Conservation (phyloP, 2,329 filamentous ascomycete species). For the Pseudocercospora cruenta region DNA sequence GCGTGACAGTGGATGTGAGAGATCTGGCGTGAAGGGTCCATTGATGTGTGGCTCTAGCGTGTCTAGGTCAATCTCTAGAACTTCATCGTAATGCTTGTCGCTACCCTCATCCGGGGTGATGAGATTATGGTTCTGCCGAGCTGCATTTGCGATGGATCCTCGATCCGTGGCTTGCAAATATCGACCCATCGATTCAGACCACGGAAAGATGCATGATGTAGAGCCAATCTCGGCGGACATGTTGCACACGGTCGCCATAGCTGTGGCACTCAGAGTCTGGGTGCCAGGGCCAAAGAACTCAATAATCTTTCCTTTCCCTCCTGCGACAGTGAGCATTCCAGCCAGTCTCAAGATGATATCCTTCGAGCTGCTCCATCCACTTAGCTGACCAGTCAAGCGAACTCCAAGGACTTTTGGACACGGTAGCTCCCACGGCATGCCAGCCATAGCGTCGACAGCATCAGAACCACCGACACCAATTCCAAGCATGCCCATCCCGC, state of each 20-base stretch:
- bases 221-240: conserved; percentile 71
- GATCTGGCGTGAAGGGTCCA: conserved; percentile 96
- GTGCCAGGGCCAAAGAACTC: conserved; percentile 65
- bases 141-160: conserved; percentile 84
- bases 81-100: conserved; percentile 77
- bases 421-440: conserved; percentile 97
- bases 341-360: conserved; percentile 98
- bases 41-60: conserved; percentile 98
- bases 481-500: conserved; percentile 88
- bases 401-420: conserved; percentile 97
- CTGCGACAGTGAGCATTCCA: conserved; percentile 95
- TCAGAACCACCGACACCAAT: conserved; percentile 98
- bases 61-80: conserved; percentile 93
- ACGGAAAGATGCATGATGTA: conserved; percentile 94
- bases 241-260: conserved; percentile 79
- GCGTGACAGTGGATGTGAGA: conserved; percentile 96
- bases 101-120: conserved; percentile 86
- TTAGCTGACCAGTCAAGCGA: conserved; percentile 82
- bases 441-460: conserved; percentile 97
- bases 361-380: conserved; percentile 90
- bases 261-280: conserved; percentile 75
- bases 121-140: conserved; percentile 79
- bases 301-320: conserved; percentile 75
- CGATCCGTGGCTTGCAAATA: conserved; percentile 93
- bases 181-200: conserved; percentile 97